phyloP scores from a whole-genome alignment of 1,284 basidiomycete species.

The Tilletiaria anomala region DNA sequence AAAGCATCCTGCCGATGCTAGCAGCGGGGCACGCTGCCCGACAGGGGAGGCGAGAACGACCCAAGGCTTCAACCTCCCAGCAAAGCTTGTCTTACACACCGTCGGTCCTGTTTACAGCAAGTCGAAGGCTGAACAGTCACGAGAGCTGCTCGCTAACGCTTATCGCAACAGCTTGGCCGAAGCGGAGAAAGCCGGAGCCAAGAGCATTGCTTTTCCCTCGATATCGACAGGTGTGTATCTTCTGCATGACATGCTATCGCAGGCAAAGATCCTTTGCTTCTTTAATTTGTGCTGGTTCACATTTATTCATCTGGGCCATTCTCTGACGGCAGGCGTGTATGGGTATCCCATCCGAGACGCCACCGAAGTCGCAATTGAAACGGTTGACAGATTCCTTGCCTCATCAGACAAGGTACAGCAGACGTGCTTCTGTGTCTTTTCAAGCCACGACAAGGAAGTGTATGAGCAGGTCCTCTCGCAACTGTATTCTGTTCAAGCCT shows the following conservation, averaged over 20 bases:
- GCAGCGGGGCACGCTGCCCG: not conserved
- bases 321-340: not conserved
- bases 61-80: not conserved
- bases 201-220: not conserved
- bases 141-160: not conserved
- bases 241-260: no score
- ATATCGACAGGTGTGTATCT: not conserved
- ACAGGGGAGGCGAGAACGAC: not conserved
- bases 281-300: not conserved
- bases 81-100: not conserved
- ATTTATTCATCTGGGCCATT: no score
- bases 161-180: not conserved
- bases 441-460: not conserved
- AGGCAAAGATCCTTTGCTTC: not conserved
- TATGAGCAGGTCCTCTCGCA: not conserved
- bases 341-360: not conserved
- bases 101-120: not conserved
- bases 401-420: not conserved
- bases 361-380: not conserved
- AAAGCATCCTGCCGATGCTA: not conserved
- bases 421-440: not conserved
- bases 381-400: not conserved
- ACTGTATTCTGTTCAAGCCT: no score
- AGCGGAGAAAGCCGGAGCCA: not conserved
- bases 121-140: not conserved